Evolutionary conservation across 2,329 filamentous ascomycete species (phyloP).

Genomic region (Colletotrichum sojae): DNA sequence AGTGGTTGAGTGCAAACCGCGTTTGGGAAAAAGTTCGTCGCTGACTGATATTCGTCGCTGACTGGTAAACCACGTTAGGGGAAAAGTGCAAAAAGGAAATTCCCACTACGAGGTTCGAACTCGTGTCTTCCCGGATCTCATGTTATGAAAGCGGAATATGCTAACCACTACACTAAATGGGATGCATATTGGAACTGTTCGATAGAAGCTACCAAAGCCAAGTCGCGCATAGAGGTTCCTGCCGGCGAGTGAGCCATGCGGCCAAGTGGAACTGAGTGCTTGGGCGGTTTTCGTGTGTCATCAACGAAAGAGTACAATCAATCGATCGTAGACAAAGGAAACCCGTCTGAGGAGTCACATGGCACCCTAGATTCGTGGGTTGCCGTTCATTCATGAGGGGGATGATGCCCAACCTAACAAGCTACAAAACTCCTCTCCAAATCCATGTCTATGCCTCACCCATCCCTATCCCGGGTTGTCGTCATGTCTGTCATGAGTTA

Average conservation of each 20-base stretch:
- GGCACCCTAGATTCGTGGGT: constrained; percentile 29
- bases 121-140: constrained; percentile 27
- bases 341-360: constrained; percentile 17
- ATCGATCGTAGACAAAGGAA: background rate
- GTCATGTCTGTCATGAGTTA: constrained; percentile 39
- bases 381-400: constrained; percentile 39
- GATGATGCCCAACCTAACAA: constrained; percentile 39
- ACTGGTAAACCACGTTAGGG: too few species aligned
- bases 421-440: constrained; percentile 39
- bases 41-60: too few species aligned
- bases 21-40: too few species aligned
- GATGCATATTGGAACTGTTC: constrained; percentile 1
- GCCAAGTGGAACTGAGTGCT: background rate
- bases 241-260: background rate
- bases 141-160: constrained; percentile 36
- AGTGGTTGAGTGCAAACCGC: too few species aligned
- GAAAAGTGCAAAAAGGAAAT: background rate
- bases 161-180: constrained; percentile 40
- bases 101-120: constrained; percentile 38
- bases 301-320: background rate
- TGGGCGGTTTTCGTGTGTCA: background rate
- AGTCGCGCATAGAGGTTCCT: background rate
- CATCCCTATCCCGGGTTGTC: constrained; percentile 35
- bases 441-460: constrained; percentile 38
- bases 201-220: background rate